Conservation (phyloP, 2,329 filamentous ascomycete species). For the Colletotrichum camelliae region DNA sequence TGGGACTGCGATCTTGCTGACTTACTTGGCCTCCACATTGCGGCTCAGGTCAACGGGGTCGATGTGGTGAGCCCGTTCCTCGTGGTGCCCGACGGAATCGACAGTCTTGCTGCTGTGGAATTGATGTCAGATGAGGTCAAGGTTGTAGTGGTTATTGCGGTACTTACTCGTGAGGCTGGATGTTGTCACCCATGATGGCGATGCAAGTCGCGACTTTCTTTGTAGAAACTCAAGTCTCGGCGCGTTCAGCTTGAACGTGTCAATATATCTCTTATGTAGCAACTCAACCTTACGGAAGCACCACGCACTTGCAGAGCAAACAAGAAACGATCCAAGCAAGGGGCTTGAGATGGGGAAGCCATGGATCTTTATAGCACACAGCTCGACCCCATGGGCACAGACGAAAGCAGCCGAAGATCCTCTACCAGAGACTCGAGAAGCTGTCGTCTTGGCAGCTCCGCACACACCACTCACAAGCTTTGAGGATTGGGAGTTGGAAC, state of each 20-base stretch:
- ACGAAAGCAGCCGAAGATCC: not conserved
- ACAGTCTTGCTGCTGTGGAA: slow-evolving; percentile 30
- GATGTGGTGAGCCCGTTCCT: slow-evolving; percentile 5
- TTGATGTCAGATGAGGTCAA: not conserved
- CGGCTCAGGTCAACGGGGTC: slow-evolving; percentile 35
- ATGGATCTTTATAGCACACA: slow-evolving; percentile 16
- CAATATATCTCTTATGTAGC: not conserved
- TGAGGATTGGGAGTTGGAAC: not conserved
- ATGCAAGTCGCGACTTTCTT: not conserved
- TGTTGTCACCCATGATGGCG: slow-evolving; percentile 19
- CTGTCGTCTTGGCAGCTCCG: slow-evolving; percentile 11
- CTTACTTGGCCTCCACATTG: slow-evolving; percentile 51
- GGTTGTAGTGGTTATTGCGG: too few species aligned
- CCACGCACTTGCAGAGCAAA: not conserved
- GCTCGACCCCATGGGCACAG: not conserved
- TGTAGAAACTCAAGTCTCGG: not conserved
- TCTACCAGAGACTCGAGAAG: not conserved
- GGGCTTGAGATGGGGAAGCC: not conserved
- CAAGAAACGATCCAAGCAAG: not conserved
- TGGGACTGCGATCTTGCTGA: not conserved
- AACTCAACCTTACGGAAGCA: not conserved
- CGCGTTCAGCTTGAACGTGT: not conserved
- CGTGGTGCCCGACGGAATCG: slow-evolving; percentile 31
- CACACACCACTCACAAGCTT: not conserved
- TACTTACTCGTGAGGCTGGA: not conserved